Evolutionary conservation across 495 filamentous ascomycete genomes (phyloP), one percentile per base, ranked within the genome.

Genomic region (Astrocystis sublimbata): DNA sequence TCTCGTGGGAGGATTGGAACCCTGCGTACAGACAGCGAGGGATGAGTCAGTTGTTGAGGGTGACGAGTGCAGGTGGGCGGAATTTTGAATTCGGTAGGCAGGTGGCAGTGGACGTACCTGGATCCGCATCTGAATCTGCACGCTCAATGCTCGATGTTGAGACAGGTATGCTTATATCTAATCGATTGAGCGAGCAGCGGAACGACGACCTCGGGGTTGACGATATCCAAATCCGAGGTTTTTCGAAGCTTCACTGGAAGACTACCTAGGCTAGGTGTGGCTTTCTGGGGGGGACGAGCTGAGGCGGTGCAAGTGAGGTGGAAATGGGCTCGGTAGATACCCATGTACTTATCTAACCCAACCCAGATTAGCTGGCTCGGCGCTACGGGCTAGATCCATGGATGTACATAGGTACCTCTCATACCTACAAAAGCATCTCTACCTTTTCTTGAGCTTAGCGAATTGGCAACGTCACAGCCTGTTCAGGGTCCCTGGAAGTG

Each of bases 1-100:
- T 94, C 98, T 98, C 61, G 73, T 85, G 73, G 50, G 31, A 49
- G 31, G n/a, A 7, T 35, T 45, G 4, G 8, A 45, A 8, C 42
- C n/a, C n/a, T n/a, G n/a, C n/a, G n/a, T n/a, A n/a, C n/a, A n/a
- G n/a, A n/a, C n/a, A n/a, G n/a, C n/a, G n/a, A n/a, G n/a, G n/a
- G n/a, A n/a, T n/a, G n/a, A n/a, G n/a, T n/a, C n/a, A n/a, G n/a
- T n/a, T n/a, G n/a, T n/a, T n/a, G n/a, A n/a, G n/a, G n/a, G n/a
- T n/a, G n/a, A n/a, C n/a, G n/a, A n/a, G n/a, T n/a, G n/a, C n/a
- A n/a, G n/a, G n/a, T n/a, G n/a, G n/a, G n/a, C n/a, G n/a, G n/a
- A n/a, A n/a, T n/a, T n/a, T n/a, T n/a, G n/a, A n/a, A n/a, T n/a
- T n/a, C n/a, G n/a, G n/a, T n/a, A n/a, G n/a, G 19, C 6, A 23